Conservation (phyloP, 1,139 yeast species). For the Suhomyces yuchorum region DNA sequence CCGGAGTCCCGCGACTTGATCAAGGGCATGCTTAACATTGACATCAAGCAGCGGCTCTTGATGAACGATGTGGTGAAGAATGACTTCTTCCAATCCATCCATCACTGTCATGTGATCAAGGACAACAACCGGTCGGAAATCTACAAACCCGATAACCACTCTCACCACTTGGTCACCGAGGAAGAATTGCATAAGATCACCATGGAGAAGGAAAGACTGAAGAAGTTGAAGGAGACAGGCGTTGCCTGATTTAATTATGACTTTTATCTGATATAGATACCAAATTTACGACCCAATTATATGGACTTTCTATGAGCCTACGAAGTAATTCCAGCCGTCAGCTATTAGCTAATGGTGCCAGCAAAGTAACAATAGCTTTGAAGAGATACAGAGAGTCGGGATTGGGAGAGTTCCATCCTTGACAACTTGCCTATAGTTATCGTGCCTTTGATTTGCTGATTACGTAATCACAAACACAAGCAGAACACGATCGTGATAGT, state of each 20-base stretch:
- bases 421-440: no score
- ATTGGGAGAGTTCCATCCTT: no score
- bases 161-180: conserved; percentile 60
- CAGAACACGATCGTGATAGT: neutral
- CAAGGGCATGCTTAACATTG: conserved; percentile 37
- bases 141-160: conserved; percentile 38
- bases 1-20: conserved; percentile 33
- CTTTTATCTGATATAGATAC: neutral
- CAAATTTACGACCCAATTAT: neutral
- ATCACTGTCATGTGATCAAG: conserved; percentile 27
- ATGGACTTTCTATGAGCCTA: no score
- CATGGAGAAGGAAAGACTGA: conserved; percentile 35
- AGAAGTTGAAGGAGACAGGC: conserved; percentile 23
- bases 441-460: no score
- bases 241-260: conserved; percentile 2
- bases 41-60: conserved; percentile 30
- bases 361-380: no score
- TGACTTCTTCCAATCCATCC: conserved; percentile 32
- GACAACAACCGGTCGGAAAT: conserved; percentile 6
- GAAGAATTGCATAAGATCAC: conserved; percentile 50
- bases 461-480: neutral
- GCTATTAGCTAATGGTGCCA: no score
- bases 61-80: conserved; percentile 36
- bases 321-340: no score
- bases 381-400: no score